Conservation (phyloP, 495 filamentous ascomycete species). For the Talaromyces proteolyticus region DNA sequence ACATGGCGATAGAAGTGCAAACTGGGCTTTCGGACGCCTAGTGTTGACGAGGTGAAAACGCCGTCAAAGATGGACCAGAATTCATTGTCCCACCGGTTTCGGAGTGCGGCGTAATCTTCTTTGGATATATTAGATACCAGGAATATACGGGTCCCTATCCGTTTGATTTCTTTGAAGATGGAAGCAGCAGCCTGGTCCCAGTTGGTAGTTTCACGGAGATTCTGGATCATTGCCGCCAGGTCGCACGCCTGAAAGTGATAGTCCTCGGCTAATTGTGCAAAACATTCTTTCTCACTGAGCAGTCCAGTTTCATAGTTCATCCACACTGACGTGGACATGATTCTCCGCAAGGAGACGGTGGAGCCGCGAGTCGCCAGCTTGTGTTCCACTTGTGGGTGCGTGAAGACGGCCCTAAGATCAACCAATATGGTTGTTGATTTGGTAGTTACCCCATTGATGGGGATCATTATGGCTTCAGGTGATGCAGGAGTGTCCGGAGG, state of each 20-base stretch:
- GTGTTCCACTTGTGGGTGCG: no score
- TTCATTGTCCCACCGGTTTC: conserved; percentile 8
- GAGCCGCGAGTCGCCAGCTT: no score
- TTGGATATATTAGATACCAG: conserved; percentile 19
- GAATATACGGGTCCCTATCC: conserved; percentile 3
- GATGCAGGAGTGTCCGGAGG: no score
- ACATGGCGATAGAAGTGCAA: conserved; percentile 17
- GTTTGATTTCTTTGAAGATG: background rate
- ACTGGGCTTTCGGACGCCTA: conserved; percentile 23
- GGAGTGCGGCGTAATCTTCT: conserved; percentile 16
- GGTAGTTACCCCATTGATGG: no score
- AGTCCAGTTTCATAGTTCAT: conserved; percentile 8
- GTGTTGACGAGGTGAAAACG: conserved; percentile 23
- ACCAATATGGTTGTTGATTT: no score
- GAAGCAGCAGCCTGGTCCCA: background rate
- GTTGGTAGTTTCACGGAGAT: background rate
- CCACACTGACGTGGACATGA: conserved; percentile 6
- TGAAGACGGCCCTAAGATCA: no score
- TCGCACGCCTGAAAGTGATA: background rate
- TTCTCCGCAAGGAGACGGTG: no score
- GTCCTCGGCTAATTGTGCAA: background rate
- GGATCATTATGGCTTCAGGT: no score
- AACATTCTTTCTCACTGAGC: conserved; percentile 5
- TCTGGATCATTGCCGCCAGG: background rate
- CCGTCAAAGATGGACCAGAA: conserved; percentile 19